Evolutionary conservation across 176 grass and related monocot species (phyloP), one percentile per base, ranked within the genome.

Genomic region (Carex kokanica): DNA sequence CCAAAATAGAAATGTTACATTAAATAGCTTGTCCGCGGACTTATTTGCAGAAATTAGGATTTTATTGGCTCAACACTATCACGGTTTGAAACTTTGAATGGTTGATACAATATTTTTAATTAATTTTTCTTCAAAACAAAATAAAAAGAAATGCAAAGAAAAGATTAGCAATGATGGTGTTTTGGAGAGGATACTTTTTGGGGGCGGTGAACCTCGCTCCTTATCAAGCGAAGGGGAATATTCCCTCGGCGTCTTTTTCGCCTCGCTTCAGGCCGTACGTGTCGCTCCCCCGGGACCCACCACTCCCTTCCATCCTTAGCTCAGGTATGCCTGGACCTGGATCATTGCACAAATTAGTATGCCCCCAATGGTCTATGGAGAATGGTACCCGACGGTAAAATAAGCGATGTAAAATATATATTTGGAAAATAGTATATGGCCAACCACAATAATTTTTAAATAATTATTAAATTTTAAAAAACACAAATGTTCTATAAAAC

Each of bases 271-370:
- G 73, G 73, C 73, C 73, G 73, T 53, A 77, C 49, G 73, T 55
- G 73, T 77, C 73, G 49, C 73, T 77, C 6, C 49, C 23, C 49
- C 49, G 5, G 73, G 49, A n/a, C 73, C 73, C 73, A 78, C 73
- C 51, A 56, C 45, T 27, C 51, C 51, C 73, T 3, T 56, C 23
- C 51, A 17, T 25, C 14, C 23, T 55, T 15, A 0, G 12, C 5
- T 25, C 12, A 8, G 55, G 3, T 59, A 18, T 31, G 6, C 24
- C 24, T 78, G 73, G 12, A 78, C 73, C 51, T 13, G 41, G 69
- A 18, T 21, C 69, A 49, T 14, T 74, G 6, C 38, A 73, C 40
- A 3, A 24, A 13, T 6, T 4, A 20, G 0, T 11, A 72, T 47
- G n/a, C 31, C 21, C 0, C 2, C 6, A 9, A 2, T 60, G 58